These are phyloP conservation scores for Gastrolobium bilobum DNA, from an alignment of 306 rosid species.

Conservation along the genomic window DNA sequence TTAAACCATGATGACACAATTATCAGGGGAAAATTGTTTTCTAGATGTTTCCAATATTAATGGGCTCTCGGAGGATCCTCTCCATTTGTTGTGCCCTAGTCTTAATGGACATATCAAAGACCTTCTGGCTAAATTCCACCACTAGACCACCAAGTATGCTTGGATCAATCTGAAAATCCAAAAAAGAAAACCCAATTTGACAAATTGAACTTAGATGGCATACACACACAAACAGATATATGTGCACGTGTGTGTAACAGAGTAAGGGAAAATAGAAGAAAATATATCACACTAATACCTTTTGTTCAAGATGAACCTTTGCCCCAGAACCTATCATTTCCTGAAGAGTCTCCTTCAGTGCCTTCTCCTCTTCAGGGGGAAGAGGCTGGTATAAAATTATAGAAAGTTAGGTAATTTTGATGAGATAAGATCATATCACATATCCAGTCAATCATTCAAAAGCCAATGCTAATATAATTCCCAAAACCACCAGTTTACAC, in stretches of 20 bases:
- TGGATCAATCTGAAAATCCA: conserved; percentile 76
- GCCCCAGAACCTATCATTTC: conserved; percentile 79
- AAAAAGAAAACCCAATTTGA: background rate
- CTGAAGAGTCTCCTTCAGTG: conserved; percentile 83
- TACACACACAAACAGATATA: too few species aligned
- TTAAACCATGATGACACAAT: conserved; percentile 45
- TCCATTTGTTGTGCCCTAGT: conserved; percentile 92
- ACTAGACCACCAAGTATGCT: conserved; percentile 90
- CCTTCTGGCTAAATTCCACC: conserved; percentile 81
- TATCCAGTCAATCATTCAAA: conserved; percentile 37
- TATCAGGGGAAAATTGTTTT: conserved; percentile 48
- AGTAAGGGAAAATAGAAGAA: background rate
- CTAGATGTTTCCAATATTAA: conserved; percentile 59
- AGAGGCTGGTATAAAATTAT: conserved; percentile 66
- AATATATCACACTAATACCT: conserved; percentile 60
- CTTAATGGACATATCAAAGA: conserved; percentile 91
- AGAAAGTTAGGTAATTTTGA: conserved; percentile 34
- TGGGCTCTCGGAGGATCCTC: conserved; percentile 87
- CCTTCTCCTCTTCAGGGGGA: conserved; percentile 92
- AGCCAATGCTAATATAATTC: conserved; percentile 18
- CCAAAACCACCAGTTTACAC: background rate
- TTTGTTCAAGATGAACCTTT: conserved; percentile 82
- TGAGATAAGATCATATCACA: conserved; percentile 5
- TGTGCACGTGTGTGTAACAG: background rate
- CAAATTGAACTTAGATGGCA: conserved; percentile 2